Evolutionary conservation across 106 monocot species (phyloP), one percentile per base, ranked within the genome.

Genomic region (Apostasia shenzhenica): DNA sequence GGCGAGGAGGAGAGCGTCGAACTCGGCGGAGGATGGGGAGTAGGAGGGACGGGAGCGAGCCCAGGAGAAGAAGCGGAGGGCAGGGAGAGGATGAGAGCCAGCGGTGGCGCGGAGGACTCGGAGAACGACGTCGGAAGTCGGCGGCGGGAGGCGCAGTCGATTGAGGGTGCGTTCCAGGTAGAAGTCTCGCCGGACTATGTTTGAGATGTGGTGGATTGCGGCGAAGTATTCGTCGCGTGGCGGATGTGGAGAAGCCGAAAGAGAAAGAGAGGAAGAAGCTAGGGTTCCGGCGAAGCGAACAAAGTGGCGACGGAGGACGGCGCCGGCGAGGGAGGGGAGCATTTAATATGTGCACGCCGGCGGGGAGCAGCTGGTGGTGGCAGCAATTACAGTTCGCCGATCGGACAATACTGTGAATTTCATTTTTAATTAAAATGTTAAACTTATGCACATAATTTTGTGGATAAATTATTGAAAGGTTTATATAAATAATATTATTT

Each of bases 131-230:
- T 92, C 86, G n/a, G 89, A 64, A 37, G 88, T 82, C 54, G 78
- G 72, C 44, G 79, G 56, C 10, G 86, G 82, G 62, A 82, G 79
- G n/a, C 82, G 82, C 61, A 97, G 84, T 48, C 82, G 84, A 63
- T 81, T 75, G 38, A 97, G 89, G 40, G 97, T 97, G 54, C 97
- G 97, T 75, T 97, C 97, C 9, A 97, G 82, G 84, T 85, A 97
- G 81, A 71, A 76, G 77, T 97, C 97, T 40, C 58, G 75, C 5
- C 82, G 89, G 54, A 97, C 92, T 71, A 97, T 81, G 81, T 76
- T 65, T 55, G 97, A 81, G 70, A 97, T 77, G 87, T 92, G 92
- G 75, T 89, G 78, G 44, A 97, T 75, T 9, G 79, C 72, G 1
- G 89, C 89, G 81, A 89, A 97, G 79, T 97, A 97, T 59, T 80